Evolutionary conservation across 2,329 filamentous ascomycete genomes (phyloP).

Genomic region (Eutypa lata): DNA sequence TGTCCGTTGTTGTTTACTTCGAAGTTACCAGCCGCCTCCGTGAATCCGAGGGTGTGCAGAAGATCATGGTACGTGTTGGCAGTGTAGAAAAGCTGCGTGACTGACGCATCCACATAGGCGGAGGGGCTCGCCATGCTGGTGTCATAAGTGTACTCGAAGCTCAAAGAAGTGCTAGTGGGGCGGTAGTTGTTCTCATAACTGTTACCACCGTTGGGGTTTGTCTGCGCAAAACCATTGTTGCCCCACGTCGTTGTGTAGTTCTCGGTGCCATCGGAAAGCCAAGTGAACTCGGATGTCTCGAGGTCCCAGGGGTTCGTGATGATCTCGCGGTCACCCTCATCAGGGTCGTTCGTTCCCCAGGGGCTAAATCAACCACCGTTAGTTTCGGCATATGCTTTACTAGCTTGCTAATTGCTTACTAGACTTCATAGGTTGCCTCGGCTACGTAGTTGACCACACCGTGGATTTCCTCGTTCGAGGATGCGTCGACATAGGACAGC

Average conservation of each 20-base stretch:
- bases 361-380: constrained; percentile 32
- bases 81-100: constrained; percentile 60
- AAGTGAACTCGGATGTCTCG: constrained; percentile 48
- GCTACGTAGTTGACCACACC: constrained; percentile 56
- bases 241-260: constrained; percentile 53
- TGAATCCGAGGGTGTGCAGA: constrained; percentile 55
- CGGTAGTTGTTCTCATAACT: constrained; percentile 49
- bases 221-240: constrained; percentile 58
- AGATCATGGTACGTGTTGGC: constrained; percentile 59
- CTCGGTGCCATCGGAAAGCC: constrained; percentile 45
- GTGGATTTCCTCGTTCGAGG: constrained; percentile 42
- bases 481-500: constrained; percentile 54
- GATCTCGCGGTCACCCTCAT: constrained; percentile 41
- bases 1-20: constrained; percentile 53
- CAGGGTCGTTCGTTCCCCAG: constrained; percentile 54
- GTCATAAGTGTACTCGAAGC: constrained; percentile 47
- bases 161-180: constrained; percentile 36
- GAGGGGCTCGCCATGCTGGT: constrained; percentile 30
- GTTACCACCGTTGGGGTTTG: constrained; percentile 43
- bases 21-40: constrained; percentile 58
- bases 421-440: constrained; percentile 54
- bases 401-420: constrained; percentile 27
- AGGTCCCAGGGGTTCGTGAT: constrained; percentile 47
- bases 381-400: constrained; percentile 1
- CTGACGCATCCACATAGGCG: constrained; percentile 50